Conservation (phyloP, 1,284 basidiomycete species). For the Wallemia hederae region DNA sequence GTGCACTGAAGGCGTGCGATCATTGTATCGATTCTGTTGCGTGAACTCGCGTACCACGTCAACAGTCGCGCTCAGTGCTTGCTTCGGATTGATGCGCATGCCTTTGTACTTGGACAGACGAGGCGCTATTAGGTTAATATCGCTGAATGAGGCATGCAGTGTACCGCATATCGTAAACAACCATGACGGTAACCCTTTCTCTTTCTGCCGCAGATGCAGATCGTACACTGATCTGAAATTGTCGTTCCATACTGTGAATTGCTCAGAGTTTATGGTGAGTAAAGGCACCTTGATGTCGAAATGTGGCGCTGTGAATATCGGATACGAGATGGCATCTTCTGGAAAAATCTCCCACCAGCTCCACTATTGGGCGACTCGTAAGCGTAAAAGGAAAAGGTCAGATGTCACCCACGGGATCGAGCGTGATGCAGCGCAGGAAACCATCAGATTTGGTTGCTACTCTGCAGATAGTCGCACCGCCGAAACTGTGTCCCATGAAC, state of each 20-base stretch:
- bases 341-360: background rate
- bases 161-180: background rate
- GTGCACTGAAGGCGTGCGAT: background rate
- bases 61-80: background rate
- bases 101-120: background rate
- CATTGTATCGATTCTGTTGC: background rate
- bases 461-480: background rate
- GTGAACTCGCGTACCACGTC: background rate
- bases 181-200: background rate
- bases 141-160: background rate
- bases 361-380: background rate
- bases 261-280: background rate
- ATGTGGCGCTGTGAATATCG: background rate
- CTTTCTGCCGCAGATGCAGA: background rate
- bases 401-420: background rate
- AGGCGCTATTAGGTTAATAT: background rate
- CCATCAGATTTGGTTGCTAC: background rate
- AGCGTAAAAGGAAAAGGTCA: background rate
- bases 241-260: background rate
- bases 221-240: background rate
- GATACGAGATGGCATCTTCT: background rate
- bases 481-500: background rate
- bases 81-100: background rate
- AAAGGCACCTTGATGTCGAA: background rate
- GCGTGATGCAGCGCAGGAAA: background rate